These are phyloP conservation scores for Rossbeevera mucosa DNA, from an alignment of 768 basidiomycete genomes.

Conservation along the genomic window DNA sequence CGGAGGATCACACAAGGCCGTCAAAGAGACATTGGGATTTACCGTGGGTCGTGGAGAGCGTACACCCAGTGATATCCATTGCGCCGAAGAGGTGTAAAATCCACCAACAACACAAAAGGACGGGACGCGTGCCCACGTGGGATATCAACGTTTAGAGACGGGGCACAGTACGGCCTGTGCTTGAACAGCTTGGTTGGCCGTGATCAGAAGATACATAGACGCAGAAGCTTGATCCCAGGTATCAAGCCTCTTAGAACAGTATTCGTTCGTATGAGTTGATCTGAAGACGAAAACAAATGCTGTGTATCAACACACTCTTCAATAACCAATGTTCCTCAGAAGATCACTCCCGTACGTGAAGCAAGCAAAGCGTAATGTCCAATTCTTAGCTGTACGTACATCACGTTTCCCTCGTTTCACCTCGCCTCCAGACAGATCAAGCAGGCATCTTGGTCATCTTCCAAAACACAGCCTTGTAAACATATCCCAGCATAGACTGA, in stretches of 20 bases:
- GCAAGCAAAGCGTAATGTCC: not conserved
- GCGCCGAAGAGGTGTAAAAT: not conserved
- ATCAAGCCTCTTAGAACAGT: too few species aligned
- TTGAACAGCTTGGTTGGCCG: too few species aligned
- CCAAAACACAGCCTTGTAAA: constrained; percentile 85
- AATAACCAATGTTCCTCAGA: not conserved
- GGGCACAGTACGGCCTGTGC: too few species aligned
- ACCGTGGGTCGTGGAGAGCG: not conserved
- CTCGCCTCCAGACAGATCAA: too few species aligned
- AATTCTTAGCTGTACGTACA: not conserved
- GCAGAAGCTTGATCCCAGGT: too few species aligned
- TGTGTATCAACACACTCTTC: too few species aligned
- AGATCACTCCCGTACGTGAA: not conserved
- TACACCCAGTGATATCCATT: not conserved
- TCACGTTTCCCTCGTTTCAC: not conserved
- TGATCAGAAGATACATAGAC: too few species aligned
- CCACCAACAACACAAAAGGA: not conserved
- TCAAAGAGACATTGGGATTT: not conserved
- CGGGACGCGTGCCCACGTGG: too few species aligned
- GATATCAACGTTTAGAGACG: too few species aligned
- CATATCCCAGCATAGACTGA: constrained; percentile 76
- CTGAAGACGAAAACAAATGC: too few species aligned
- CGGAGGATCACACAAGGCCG: too few species aligned
- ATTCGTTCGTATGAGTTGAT: too few species aligned
- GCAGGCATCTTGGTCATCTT: constrained; percentile 48